These are phyloP conservation scores for Trichomonas gallinae DNA, from an alignment of 208 protist genomes.

Conservation along the genomic window DNA sequence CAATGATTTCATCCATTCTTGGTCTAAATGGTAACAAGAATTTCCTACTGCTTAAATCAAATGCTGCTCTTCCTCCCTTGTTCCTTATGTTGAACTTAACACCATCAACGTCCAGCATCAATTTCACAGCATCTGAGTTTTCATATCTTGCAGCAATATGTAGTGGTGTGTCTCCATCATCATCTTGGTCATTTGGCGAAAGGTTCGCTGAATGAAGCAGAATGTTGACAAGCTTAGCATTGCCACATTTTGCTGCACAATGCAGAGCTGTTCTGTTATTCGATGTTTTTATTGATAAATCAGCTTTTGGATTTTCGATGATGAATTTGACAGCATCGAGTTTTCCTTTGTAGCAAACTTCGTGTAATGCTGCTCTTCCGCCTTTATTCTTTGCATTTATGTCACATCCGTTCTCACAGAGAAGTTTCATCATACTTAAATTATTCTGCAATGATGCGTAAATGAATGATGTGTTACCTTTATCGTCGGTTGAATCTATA, in stretches of 20 bases:
- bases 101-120: background rate
- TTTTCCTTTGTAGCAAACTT: background rate
- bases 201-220: background rate
- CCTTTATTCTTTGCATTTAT: background rate
- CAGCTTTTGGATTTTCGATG: background rate
- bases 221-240: background rate
- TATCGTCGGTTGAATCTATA: background rate
- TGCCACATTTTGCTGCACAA: background rate
- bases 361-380: background rate
- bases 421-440: background rate
- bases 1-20: background rate
- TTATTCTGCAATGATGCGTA: background rate
- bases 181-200: background rate
- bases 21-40: background rate
- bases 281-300: background rate
- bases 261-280: background rate
- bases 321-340: background rate
- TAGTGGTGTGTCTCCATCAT: background rate
- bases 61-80: background rate
- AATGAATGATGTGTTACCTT: background rate
- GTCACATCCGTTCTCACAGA: background rate
- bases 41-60: background rate
- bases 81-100: conserved; percentile 20
- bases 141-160: background rate
- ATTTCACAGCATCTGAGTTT: background rate